A percentile compares a stretch with the other conserved stretches of the same genome.
Conservation (phyloP, 345 rosid species). For the Atalantia buxifolia region DNA sequence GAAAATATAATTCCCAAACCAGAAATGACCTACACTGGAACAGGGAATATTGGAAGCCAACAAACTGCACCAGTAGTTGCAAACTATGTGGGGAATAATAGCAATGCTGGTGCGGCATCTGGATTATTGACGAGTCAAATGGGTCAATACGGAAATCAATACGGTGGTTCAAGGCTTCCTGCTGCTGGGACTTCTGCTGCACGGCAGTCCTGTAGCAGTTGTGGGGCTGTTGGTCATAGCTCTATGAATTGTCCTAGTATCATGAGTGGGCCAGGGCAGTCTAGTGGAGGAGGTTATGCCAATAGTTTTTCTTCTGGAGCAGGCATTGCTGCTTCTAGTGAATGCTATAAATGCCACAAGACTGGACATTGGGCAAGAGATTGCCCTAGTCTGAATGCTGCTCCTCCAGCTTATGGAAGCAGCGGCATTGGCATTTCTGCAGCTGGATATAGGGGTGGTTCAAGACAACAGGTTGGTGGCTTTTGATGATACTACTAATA, state of each 20-base stretch:
- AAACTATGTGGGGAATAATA: conserved; percentile 14
- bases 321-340: conserved; percentile 27
- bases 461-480: conserved; percentile 52
- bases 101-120: conserved; percentile 23
- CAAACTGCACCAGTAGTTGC: conserved; percentile 24
- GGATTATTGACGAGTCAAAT: conserved; percentile 39
- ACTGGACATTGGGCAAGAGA: conserved; percentile 68
- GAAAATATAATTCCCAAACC: conserved; percentile 31
- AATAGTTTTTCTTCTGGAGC: conserved; percentile 30
- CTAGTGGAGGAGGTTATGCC: conserved; percentile 29
- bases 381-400: conserved; percentile 42
- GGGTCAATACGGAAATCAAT: conserved; percentile 49
- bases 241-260: conserved; percentile 68
- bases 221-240: conserved; percentile 67
- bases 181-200: conserved; percentile 14
- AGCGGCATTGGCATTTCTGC: conserved; percentile 22
- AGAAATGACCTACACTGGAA: conserved; percentile 20
- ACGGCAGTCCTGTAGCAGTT: conserved; percentile 40
- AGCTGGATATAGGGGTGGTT: conserved; percentile 44
- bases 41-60: conserved; percentile 33
- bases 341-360: conserved; percentile 62
- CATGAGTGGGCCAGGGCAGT: conserved; percentile 47
- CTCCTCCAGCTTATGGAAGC: conserved; percentile 45
- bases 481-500: conserved; percentile 19
- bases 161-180: conserved; percentile 28